Evolutionary conservation across 306 rosid species (phyloP).

Genomic region (Cajanus cajan): DNA sequence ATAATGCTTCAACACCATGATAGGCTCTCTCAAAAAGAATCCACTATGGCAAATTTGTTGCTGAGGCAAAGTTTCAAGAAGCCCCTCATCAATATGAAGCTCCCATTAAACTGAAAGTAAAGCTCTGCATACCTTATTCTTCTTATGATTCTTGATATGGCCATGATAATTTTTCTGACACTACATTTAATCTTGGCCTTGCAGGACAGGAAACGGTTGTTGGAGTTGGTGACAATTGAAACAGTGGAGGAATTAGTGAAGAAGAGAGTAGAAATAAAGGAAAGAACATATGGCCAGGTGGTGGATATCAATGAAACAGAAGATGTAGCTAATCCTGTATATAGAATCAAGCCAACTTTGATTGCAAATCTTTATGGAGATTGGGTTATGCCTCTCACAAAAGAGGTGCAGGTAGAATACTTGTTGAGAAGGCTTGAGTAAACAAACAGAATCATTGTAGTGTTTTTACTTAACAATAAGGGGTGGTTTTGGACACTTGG

Average conservation of each 20-base stretch:
- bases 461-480: background rate
- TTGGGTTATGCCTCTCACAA: constrained; percentile 63
- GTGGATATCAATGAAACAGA: constrained; percentile 17
- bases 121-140: background rate
- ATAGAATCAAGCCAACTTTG: constrained; percentile 49
- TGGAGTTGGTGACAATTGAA: constrained; percentile 47
- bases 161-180: background rate
- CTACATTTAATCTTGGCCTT: constrained; percentile 3
- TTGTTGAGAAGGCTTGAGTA: constrained; percentile 49
- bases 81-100: constrained; percentile 36
- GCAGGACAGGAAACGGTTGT: constrained; percentile 42
- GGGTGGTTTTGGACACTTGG: background rate
- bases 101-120: constrained; percentile 50
- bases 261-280: constrained; percentile 53
- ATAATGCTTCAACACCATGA: background rate
- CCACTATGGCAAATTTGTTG: constrained; percentile 68
- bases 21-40: constrained; percentile 65
- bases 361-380: constrained; percentile 47
- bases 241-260: constrained; percentile 44
- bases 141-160: background rate
- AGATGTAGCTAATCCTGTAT: constrained; percentile 28
- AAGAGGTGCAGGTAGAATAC: constrained; percentile 59
- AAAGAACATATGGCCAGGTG: constrained; percentile 42
- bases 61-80: constrained; percentile 56
- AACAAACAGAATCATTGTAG: background rate